These are phyloP conservation scores for Pleurotus eryngii DNA, from an alignment of 768 basidiomycete species.

Conservation along the genomic window DNA sequence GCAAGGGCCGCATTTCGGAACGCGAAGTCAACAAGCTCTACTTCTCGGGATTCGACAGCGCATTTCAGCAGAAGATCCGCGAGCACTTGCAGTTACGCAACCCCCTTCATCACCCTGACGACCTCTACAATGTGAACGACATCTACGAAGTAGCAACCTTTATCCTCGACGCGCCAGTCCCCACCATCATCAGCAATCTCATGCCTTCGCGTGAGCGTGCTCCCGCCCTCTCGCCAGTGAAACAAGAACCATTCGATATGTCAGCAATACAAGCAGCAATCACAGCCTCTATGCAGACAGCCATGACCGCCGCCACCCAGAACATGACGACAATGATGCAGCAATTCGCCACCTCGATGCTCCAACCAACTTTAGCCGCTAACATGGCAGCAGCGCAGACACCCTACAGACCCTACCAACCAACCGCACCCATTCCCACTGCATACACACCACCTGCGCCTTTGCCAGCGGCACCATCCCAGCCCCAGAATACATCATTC, in stretches of 20 bases:
- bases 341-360: neutral
- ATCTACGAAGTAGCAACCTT: constrained; percentile 1
- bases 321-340: constrained; percentile 2
- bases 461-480: neutral
- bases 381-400: neutral
- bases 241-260: neutral
- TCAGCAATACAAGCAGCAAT: neutral
- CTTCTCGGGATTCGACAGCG: neutral
- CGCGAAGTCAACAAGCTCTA: constrained; percentile 3
- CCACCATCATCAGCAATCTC: neutral
- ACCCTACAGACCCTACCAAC: neutral
- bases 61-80: constrained; percentile 1
- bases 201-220: neutral
- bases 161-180: neutral
- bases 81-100: neutral
- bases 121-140: neutral
- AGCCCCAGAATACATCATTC: neutral
- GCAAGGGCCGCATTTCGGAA: neutral
- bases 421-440: neutral
- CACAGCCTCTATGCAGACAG: neutral
- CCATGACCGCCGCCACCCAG: neutral
- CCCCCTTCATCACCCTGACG: neutral
- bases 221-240: neutral
- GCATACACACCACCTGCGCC: neutral
- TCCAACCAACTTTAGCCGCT: neutral